Evolutionary conservation across 1,284 basidiomycete species (phyloP), one percentile per base, ranked within the genome.

Genomic region (Irpex rosettiformis): DNA sequence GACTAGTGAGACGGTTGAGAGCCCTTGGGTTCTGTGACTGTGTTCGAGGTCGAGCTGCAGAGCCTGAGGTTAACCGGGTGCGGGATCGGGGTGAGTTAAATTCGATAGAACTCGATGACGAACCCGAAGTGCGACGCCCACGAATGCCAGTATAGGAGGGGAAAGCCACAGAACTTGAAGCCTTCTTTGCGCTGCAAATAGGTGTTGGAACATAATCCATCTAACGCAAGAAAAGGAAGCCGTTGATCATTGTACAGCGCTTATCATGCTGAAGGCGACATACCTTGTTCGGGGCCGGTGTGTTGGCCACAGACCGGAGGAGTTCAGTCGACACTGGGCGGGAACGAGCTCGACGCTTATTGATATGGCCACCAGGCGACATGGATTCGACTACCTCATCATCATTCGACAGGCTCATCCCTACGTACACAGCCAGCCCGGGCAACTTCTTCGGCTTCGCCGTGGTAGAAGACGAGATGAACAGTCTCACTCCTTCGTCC

Each of bases 281-380:
- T 64, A 64, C 60, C 62, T 51, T 51, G 48, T 28, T 51, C 27
- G 57, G 67, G 52, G 73, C 11, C 76, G 72, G 18, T 74, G 71
- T 58, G 71, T 72, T 62, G 40, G 75, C 71, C 48, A 51, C 13
- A 58, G 79, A 80, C 65, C 85, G 78, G 7, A 83, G 75, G 47
- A 89, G 70, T 66, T 90, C 87, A 37, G 80, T 70, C 25, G 88
- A 89, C 7, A 89, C 74, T 1, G 86, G 88, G 52, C 86, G 76
- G 30, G 85, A 83, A 16, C 84, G 81, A 2, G 87, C 87, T 16
- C 87, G 81, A 57, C 88, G 78, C 70, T 91, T 91, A 29, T 77
- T 80, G 58, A 90, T 73, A 69, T 89, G 89, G 0, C 88, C 88
- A 22, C 84, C 85, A 2, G 87, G 88, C 0, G 87, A 91, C 59